Conservation (phyloP, 805 yeast species). For the Sugiyamaella valdiviana region DNA sequence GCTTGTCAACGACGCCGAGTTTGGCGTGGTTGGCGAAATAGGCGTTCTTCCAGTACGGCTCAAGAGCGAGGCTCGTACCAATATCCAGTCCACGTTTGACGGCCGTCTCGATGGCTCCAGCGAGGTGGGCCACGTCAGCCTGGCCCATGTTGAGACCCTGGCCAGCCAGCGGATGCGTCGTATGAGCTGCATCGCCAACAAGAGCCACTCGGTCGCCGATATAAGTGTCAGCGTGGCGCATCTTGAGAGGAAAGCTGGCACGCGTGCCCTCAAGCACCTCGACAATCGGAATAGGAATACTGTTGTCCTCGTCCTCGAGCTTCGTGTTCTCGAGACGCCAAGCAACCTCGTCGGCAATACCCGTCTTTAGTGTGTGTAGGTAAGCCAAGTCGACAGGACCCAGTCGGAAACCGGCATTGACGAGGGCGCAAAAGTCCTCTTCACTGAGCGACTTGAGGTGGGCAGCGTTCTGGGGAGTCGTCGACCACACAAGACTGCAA, state of each 20-base stretch:
- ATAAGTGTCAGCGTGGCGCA: slow-evolving; percentile 88
- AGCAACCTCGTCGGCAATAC: slow-evolving; percentile 58
- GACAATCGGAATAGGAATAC: slow-evolving; percentile 60
- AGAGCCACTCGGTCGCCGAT: slow-evolving; percentile 78
- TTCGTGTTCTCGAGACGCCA: slow-evolving; percentile 54
- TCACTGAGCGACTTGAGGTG: slow-evolving; percentile 54
- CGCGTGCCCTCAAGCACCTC: slow-evolving; percentile 57
- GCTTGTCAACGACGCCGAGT: slow-evolving; percentile 83
- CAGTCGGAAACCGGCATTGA: slow-evolving; percentile 83
- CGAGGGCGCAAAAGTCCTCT: slow-evolving; percentile 57
- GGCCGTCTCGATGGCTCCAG: slow-evolving; percentile 64
- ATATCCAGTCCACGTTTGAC: slow-evolving; percentile 77
- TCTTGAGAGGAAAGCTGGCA: slow-evolving; percentile 81
- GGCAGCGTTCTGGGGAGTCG: slow-evolving; percentile 67
- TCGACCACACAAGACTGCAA: slow-evolving; percentile 94
- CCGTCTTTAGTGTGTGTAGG: slow-evolving; percentile 46
- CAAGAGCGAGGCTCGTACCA: slow-evolving; percentile 73
- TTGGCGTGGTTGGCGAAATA: slow-evolving; percentile 74
- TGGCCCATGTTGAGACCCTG: slow-evolving; percentile 99
- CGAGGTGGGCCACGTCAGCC: slow-evolving; percentile 73
- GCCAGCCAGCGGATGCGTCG: slow-evolving; percentile 96
- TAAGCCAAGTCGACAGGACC: slow-evolving; percentile 70
- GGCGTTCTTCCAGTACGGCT: slow-evolving; percentile 79
- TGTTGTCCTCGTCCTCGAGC: slow-evolving; percentile 46
- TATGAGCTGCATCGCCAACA: slow-evolving; percentile 98